A percentile compares a stretch with the other conserved stretches of the same genome.
These are phyloP conservation scores for Entoloma clypeatum DNA, from an alignment of 1,284 basidiomycete genomes.

Conservation along the genomic window DNA sequence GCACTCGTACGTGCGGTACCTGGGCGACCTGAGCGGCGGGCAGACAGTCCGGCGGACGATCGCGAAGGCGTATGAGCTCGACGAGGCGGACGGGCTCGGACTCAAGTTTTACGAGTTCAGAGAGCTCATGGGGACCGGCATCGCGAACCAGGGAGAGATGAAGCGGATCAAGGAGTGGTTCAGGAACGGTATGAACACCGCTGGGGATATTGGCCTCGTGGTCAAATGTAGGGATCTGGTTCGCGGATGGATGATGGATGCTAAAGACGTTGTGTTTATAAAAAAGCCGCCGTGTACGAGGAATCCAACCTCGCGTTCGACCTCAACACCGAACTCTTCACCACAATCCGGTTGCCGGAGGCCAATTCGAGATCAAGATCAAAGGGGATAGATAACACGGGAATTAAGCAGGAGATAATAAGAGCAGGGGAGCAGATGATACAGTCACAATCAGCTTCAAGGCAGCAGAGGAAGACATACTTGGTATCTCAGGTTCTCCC, in stretches of 20 bases:
- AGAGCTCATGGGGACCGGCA: conserved; percentile 43
- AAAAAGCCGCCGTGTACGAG: conserved; percentile 39
- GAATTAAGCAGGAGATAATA: no score
- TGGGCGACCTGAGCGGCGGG: conserved; percentile 84
- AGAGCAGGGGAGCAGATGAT: no score
- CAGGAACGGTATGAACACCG: conserved; percentile 68
- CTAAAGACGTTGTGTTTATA: conserved; percentile 1
- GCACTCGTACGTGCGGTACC: conserved; percentile 80
- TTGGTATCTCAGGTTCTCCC: conserved; percentile 39
- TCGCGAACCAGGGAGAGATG: conserved; percentile 55
- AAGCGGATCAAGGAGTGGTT: conserved; percentile 78
- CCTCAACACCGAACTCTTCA: conserved; percentile 66
- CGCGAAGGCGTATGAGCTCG: conserved; percentile 64
- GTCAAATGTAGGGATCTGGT: conserved; percentile 46
- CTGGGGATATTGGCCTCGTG: conserved; percentile 47
- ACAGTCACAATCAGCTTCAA: no score
- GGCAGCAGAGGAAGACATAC: conserved; percentile 24
- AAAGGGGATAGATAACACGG: no score
- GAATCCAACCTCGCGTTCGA: conserved; percentile 72
- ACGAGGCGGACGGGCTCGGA: conserved; percentile 47
- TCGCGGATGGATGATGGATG: no score
- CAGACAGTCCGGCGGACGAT: conserved; percentile 68
- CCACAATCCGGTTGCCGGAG: conserved; percentile 30
- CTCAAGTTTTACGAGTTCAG: conserved; percentile 74
- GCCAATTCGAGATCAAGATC: conserved; percentile 4